Base-by-base conservation (phyloP, 176 grass and related monocot species). In the Carex parvula region DNA sequence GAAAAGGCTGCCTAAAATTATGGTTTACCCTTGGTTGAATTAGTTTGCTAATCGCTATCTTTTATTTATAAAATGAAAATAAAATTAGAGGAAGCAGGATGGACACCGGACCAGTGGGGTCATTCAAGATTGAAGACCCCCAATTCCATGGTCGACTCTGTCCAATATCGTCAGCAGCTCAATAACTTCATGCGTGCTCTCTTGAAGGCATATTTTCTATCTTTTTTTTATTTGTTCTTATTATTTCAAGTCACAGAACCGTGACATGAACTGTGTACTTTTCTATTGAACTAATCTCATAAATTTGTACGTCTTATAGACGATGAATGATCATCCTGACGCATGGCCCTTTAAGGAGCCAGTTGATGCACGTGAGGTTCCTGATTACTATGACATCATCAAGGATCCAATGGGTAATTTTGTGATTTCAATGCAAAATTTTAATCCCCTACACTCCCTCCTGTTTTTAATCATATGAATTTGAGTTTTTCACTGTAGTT, bases 271-370 rank as follows among this genome's bases (percentile, higher is more conserved):
- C 44, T 10, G 44, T 48, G 8, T 48, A 57, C 18, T 80, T n/a
- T 7, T 87, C 0, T 0, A 72, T 3, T 90, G 33, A 83, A 0
- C 41, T 42, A 80, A 60, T 58, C 44, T 46, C 44, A 46, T 46
- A 46, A 46, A 46, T 46, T 46, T 70, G 18, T 54, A 84, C 20
- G 66, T 84, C 20, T 56, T 57, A 77, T 88, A 99, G 97, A 83
- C 85, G 56, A 91, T 99, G 93, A 89, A 84, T 56, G 97, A 99
- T 2, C 97, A 99, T 92, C 87, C 97, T 71, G 97, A 96, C 88
- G 93, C 97, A 79, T 99, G 97, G 97, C 97, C 97, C 69, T 99
- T 99, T 62, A 95, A 92, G 89, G 91, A 99, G 56, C 97, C 97
- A 9, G 97, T 99, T 73, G 93, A 99, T 87, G 85, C 93, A 58